A percentile compares a stretch with the other conserved stretches of the same genome.
Evolutionary conservation across 331 rosid species (phyloP).

Genomic region (Acacia pycnantha): DNA sequence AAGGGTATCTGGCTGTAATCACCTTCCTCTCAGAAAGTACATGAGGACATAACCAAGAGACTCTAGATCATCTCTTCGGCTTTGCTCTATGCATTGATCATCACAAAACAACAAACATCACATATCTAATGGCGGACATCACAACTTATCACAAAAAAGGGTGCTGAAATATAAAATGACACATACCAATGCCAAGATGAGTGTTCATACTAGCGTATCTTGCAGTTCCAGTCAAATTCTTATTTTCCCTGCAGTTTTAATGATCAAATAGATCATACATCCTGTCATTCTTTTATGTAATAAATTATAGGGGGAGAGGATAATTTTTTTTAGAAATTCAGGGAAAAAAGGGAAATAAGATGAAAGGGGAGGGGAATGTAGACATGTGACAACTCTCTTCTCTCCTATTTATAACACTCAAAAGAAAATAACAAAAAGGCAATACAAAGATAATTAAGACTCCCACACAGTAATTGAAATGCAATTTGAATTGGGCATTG

Average conservation of each 20-base stretch:
- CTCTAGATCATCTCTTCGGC: slow-evolving; percentile 99
- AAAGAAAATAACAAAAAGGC: not conserved
- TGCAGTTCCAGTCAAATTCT: slow-evolving; percentile 98
- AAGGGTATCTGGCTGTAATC: slow-evolving; percentile 39
- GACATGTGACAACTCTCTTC: not conserved
- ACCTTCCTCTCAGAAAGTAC: slow-evolving; percentile 99
- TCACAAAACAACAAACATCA: slow-evolving; percentile 37
- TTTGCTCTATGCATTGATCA: slow-evolving; percentile 71
- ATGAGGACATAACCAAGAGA: slow-evolving; percentile 98
- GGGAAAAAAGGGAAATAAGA: not conserved
- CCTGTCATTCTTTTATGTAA: not conserved
- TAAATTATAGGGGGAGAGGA: not conserved
- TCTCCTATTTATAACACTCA: not conserved
- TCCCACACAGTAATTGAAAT: not conserved
- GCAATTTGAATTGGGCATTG: not conserved
- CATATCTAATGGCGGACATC: slow-evolving; percentile 23
- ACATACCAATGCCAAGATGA: slow-evolving; percentile 94
- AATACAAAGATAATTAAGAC: not conserved
- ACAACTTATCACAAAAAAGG: slow-evolving; percentile 22
- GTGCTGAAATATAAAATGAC: slow-evolving; percentile 6
- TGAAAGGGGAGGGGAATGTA: not conserved
- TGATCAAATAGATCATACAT: slow-evolving; percentile 21
- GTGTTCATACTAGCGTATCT: slow-evolving; percentile 99
- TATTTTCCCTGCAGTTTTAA: slow-evolving; percentile 80
- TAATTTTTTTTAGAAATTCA: not conserved